phyloP scores from a whole-genome alignment of 2,329 filamentous ascomycete species.

The Dothidotthia symphoricarpi region DNA sequence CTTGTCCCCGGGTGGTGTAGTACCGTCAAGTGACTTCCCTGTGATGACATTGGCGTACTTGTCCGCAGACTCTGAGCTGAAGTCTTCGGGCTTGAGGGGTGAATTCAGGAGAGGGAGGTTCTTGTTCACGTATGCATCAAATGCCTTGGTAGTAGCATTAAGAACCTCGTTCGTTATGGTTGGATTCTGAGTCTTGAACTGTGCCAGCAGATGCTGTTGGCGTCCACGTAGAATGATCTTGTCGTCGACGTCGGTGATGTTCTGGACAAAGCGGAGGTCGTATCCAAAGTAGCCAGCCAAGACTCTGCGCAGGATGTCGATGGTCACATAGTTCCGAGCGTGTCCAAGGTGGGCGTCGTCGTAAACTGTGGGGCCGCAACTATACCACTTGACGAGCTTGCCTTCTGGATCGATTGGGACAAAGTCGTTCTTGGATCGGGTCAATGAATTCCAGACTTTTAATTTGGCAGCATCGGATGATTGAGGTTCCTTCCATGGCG shows the following conservation, averaged over 20 bases:
- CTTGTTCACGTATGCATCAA: conserved; percentile 61
- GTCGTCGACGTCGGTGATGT: conserved; percentile 66
- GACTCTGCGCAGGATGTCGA: conserved; percentile 82
- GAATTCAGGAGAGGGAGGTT: conserved; percentile 59
- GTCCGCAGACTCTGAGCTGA: conserved; percentile 49
- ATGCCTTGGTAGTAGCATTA: conserved; percentile 52
- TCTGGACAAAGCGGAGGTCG: conserved; percentile 85
- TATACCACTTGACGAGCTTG: conserved; percentile 78
- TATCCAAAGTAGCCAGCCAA: conserved; percentile 80
- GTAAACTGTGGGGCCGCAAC: conserved; percentile 83
- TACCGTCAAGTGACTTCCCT: conserved; percentile 56
- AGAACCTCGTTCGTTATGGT: conserved; percentile 47
- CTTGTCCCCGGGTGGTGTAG: conserved; percentile 63
- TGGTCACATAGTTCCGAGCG: conserved; percentile 86
- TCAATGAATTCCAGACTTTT: conserved; percentile 78
- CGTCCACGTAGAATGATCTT: conserved; percentile 66
- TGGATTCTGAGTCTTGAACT: conserved; percentile 60
- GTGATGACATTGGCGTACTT: conserved; percentile 56
- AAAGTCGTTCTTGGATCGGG: conserved; percentile 71
- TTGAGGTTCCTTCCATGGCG: conserved; percentile 41
- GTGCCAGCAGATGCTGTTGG: conserved; percentile 72
- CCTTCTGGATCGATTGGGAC: conserved; percentile 66
- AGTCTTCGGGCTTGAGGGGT: conserved; percentile 48
- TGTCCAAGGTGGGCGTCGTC: conserved; percentile 81
- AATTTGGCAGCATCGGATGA: conserved; percentile 53